Evolutionary conservation across 2,329 filamentous ascomycete genomes (phyloP).

Genomic region (Pleomassaria siparia): DNA sequence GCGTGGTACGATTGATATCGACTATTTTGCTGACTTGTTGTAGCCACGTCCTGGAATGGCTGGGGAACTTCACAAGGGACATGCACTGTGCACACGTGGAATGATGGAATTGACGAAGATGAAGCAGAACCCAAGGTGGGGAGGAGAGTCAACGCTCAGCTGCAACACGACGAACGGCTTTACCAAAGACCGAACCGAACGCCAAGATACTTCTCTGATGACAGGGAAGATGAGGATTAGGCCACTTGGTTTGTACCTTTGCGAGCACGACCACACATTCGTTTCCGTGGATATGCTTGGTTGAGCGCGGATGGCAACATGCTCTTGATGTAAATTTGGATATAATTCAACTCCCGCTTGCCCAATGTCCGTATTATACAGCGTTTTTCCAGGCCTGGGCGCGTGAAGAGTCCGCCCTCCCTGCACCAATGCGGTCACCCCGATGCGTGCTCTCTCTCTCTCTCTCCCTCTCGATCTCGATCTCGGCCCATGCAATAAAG

Average conservation of each 20-base stretch:
- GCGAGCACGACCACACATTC: neutral
- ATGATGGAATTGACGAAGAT: slow-evolving; percentile 67
- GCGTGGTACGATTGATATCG: neutral
- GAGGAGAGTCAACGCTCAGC: slow-evolving; percentile 38
- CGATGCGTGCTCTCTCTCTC: neutral
- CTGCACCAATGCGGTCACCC: neutral
- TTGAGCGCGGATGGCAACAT: neutral
- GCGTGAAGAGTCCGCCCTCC: slow-evolving; percentile 3
- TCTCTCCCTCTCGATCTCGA: neutral
- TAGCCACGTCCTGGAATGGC: slow-evolving; percentile 82
- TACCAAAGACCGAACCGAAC: slow-evolving; percentile 27
- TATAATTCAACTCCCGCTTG: slow-evolving; percentile 41
- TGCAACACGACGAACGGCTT: slow-evolving; percentile 40
- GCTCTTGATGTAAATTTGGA: slow-evolving; percentile 21
- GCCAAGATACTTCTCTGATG: slow-evolving; percentile 29
- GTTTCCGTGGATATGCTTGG: neutral
- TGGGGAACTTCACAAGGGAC: slow-evolving; percentile 73
- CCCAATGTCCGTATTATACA: slow-evolving; percentile 37
- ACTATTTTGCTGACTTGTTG: slow-evolving; percentile 14
- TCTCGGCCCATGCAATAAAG: neutral
- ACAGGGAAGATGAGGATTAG: slow-evolving; percentile 33
- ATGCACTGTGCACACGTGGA: slow-evolving; percentile 77
- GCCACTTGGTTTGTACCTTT: neutral
- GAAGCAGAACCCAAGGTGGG: slow-evolving; percentile 45
- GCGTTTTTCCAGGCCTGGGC: slow-evolving; percentile 17